phyloP scores from a whole-genome alignment of 257 asterid species.

The Lycium ferocissimum region DNA sequence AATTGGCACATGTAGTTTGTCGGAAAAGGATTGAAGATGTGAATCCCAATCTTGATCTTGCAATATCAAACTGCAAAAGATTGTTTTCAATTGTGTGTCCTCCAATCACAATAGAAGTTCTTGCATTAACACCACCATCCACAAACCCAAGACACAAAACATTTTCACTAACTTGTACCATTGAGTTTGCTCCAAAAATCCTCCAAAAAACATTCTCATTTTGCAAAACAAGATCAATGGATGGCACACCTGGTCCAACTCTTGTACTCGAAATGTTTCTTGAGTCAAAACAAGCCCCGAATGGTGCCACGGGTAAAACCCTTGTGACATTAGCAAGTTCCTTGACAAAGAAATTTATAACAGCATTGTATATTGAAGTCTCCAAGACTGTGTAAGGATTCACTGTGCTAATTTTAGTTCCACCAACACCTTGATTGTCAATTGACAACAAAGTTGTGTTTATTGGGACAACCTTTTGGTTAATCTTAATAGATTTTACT shows the following conservation, averaged over 20 bases:
- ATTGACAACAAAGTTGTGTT: constrained; percentile 41
- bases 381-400: constrained; percentile 53
- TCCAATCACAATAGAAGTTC: constrained; percentile 51
- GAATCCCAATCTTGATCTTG: constrained; percentile 48
- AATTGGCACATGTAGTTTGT: constrained; percentile 40
- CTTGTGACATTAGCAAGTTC: constrained; percentile 47
- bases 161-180: constrained; percentile 46
- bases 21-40: constrained; percentile 49
- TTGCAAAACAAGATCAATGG: constrained; percentile 48
- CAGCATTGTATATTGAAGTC: constrained; percentile 48
- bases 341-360: constrained; percentile 42
- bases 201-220: constrained; percentile 51
- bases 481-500: constrained; percentile 46
- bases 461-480: constrained; percentile 40
- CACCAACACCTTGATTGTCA: constrained; percentile 50
- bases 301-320: constrained; percentile 43
- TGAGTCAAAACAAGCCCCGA: constrained; percentile 47
- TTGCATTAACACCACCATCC: constrained; percentile 39
- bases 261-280: constrained; percentile 52
- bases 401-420: constrained; percentile 62
- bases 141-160: constrained; percentile 42
- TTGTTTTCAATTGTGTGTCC: constrained; percentile 61
- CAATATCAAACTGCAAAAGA: constrained; percentile 60
- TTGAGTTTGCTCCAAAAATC: constrained; percentile 60
- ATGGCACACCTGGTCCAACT: constrained; percentile 56